A percentile compares a stretch with the other conserved stretches of the same genome.
phyloP scores from a whole-genome alignment of 2,329 filamentous ascomycete species.

The Bipolaris gigantea region DNA sequence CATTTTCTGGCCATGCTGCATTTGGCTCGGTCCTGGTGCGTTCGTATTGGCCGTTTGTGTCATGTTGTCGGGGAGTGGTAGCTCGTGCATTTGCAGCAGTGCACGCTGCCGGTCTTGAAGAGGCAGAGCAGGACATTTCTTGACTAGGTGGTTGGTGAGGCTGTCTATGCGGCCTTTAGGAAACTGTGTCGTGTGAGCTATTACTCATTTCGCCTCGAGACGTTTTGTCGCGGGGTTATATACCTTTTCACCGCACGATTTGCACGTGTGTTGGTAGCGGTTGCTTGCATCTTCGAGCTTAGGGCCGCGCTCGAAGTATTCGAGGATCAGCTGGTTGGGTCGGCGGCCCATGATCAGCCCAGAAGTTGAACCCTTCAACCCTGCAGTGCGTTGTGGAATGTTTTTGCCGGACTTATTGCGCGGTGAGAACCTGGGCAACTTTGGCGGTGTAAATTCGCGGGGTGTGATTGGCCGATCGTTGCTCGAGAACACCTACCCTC shows the following conservation, averaged over 20 bases:
- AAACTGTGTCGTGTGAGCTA: constrained; percentile 55
- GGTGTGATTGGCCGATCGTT: background rate
- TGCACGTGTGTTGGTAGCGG: constrained; percentile 89
- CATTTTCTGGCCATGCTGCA: constrained; percentile 37
- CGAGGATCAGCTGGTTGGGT: constrained; percentile 80
- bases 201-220: constrained; percentile 5
- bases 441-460: constrained; percentile 1
- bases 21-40: constrained; percentile 17
- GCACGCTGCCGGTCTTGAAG: constrained; percentile 75
- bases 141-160: constrained; percentile 77
- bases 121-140: constrained; percentile 80
- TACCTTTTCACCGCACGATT: constrained; percentile 76
- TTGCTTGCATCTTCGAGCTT: constrained; percentile 91
- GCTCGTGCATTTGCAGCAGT: constrained; percentile 70
- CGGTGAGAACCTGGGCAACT: constrained; percentile 10
- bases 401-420: constrained; percentile 14
- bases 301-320: constrained; percentile 83
- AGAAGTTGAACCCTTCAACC: constrained; percentile 4
- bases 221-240: constrained; percentile 19
- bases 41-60: constrained; percentile 25
- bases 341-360: constrained; percentile 69
- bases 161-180: constrained; percentile 87
- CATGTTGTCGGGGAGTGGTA: constrained; percentile 53
- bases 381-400: constrained; percentile 11
- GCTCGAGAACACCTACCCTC: background rate